Conservation (phyloP, 768 basidiomycete genomes). For the Tephrocybe sp. region DNA sequence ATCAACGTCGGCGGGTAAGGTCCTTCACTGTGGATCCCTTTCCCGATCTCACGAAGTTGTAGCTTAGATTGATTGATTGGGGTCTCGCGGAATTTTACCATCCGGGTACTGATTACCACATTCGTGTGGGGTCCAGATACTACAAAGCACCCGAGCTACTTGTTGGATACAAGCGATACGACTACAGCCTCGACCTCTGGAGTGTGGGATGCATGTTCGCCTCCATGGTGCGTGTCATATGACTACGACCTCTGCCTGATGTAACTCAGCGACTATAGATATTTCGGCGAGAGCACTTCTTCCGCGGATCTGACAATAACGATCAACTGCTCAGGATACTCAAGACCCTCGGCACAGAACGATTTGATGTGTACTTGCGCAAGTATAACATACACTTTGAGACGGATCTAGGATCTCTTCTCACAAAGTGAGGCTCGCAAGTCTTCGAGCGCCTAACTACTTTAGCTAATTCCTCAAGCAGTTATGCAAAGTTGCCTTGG, state of each 20-base stretch:
- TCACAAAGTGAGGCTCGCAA: conserved; percentile 41
- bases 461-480: conserved; percentile 17
- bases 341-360: conserved; percentile 67
- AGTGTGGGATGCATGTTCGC: conserved; percentile 76
- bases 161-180: conserved; percentile 71
- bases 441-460: not conserved
- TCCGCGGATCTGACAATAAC: conserved; percentile 72
- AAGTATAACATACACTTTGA: conserved; percentile 68
- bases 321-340: conserved; percentile 73
- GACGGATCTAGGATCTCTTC: conserved; percentile 56
- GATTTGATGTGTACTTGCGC: conserved; percentile 59
- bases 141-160: conserved; percentile 76
- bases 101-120: conserved; percentile 67
- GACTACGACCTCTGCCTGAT: not conserved
- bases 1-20: conserved; percentile 56
- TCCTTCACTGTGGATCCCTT: not conserved
- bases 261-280: conserved; percentile 39
- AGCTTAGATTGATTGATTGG: conserved; percentile 72
- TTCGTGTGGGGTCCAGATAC: conserved; percentile 70
- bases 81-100: conserved; percentile 79
- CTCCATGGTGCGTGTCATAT: conserved; percentile 54
- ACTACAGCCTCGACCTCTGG: conserved; percentile 75
- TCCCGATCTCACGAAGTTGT: conserved; percentile 7
- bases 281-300: conserved; percentile 74
- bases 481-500: conserved; percentile 70